These are phyloP conservation scores for Baorangia bicolor DNA, from an alignment of 768 basidiomycete genomes.

Conservation along the genomic window DNA sequence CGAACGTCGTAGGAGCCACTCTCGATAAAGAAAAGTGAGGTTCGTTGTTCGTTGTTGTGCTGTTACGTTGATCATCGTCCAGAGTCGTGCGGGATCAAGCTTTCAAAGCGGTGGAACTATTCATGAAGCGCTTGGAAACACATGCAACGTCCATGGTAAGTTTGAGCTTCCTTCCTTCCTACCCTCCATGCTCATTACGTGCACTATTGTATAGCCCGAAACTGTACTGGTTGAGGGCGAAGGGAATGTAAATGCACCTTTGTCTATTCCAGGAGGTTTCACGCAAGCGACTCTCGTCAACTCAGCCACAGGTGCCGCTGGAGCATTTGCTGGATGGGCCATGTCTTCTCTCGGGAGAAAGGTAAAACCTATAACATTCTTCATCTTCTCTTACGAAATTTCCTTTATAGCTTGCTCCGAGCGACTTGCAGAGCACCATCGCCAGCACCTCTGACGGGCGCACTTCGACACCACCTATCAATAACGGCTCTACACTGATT, in stretches of 20 bases:
- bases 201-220: slow-evolving; percentile 47
- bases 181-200: neutral
- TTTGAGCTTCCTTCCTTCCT: slow-evolving; percentile 3
- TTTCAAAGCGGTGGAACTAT: slow-evolving; percentile 88
- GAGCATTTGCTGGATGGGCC: slow-evolving; percentile 93
- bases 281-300: slow-evolving; percentile 56
- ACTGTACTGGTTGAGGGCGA: slow-evolving; percentile 45
- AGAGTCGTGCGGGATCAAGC: slow-evolving; percentile 95
- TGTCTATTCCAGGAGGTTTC: slow-evolving; percentile 32
- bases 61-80: neutral
- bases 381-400: neutral
- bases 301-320: slow-evolving; percentile 88
- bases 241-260: slow-evolving; percentile 25
- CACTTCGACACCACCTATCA: slow-evolving; percentile 40
- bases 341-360: slow-evolving; percentile 87
- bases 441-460: slow-evolving; percentile 39
- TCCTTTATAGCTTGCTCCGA: slow-evolving; percentile 54
- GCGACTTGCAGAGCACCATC: slow-evolving; percentile 74
- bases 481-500: neutral
- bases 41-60: neutral
- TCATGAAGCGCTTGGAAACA: slow-evolving; percentile 78
- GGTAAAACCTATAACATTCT: slow-evolving; percentile 36
- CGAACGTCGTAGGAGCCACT: slow-evolving; percentile 73
- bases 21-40: slow-evolving; percentile 92
- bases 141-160: slow-evolving; percentile 83